Conservation (phyloP, 192 early-diverging fungal species). For the Haplosporangium gracile region DNA sequence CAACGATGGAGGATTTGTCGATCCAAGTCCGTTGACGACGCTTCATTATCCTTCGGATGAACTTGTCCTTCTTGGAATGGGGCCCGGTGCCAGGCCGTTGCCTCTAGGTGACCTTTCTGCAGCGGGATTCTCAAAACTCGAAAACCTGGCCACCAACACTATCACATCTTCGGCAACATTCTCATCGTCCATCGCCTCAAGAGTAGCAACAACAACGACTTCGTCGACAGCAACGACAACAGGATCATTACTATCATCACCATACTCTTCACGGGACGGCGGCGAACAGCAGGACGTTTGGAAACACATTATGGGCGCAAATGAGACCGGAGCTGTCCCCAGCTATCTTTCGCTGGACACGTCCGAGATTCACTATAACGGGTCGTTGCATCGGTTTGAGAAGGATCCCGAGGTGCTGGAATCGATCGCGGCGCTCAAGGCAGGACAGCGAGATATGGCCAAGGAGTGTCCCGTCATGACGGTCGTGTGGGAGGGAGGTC, state of each 20-base stretch:
- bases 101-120: conserved; percentile 13
- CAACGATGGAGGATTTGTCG: neutral
- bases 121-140: conserved; percentile 6
- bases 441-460: conserved; percentile 37
- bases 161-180: neutral
- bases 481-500: conserved; percentile 50
- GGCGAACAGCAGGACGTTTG: conserved; percentile 15
- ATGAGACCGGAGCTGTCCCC: conserved; percentile 14
- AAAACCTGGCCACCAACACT: neutral
- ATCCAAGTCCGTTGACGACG: neutral
- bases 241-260: neutral
- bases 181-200: conserved; percentile 1
- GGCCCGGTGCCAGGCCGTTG: conserved; percentile 24
- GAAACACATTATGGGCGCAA: conserved; percentile 16
- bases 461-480: conserved; percentile 56
- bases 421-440: conserved; percentile 20
- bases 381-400: conserved; percentile 27
- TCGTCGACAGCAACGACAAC: conserved; percentile 8
- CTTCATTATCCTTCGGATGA: conserved; percentile 44
- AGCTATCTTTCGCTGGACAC: conserved; percentile 31
- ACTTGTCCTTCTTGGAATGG: conserved; percentile 33
- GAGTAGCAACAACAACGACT: conserved; percentile 4
- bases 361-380: conserved; percentile 50
- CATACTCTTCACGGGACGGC: neutral
- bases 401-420: conserved; percentile 32